Evolutionary conservation across 495 filamentous ascomycete genomes (phyloP).

Genomic region (Cercophora sp.): DNA sequence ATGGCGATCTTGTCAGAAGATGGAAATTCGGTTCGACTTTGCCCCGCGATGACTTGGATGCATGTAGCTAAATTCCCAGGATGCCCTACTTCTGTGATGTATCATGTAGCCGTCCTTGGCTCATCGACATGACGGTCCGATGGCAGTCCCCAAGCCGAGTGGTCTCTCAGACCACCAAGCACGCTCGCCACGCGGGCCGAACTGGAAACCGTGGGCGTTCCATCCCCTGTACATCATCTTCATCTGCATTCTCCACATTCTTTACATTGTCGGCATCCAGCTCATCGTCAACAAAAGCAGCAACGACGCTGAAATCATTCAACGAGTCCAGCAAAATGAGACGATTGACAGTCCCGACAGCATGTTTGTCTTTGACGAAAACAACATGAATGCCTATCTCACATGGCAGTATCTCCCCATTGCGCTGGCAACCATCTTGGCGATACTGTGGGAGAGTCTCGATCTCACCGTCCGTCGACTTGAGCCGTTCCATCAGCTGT

Average conservation of each 20-base stretch:
- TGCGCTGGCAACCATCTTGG: not conserved
- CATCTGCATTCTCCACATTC: not conserved
- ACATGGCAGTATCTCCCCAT: constrained; percentile 2
- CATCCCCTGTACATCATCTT: not conserved
- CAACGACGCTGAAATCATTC: not conserved
- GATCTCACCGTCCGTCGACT: not conserved
- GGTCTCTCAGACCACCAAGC: too few species aligned
- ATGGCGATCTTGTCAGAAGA: too few species aligned
- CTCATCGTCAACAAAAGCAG: not conserved
- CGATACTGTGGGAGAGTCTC: not conserved
- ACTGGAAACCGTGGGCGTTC: constrained; percentile 3
- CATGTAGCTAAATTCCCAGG: too few species aligned
- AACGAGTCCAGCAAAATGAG: not conserved
- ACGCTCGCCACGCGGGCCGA: too few species aligned
- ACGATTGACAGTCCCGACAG: not conserved
- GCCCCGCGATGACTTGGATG: too few species aligned
- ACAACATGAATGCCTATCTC: not conserved
- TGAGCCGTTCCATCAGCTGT: constrained; percentile 1
- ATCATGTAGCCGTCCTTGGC: too few species aligned
- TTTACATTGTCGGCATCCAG: constrained; percentile 1
- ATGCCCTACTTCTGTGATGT: too few species aligned
- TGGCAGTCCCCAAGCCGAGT: too few species aligned
- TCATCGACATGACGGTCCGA: too few species aligned
- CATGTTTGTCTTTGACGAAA: not conserved
- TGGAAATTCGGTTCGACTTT: too few species aligned